A percentile compares a stretch with the other conserved stretches of the same genome.
These are phyloP conservation scores for Dichotomocladium elegans DNA, from an alignment of 371 early-diverging fungal genomes.

Conservation along the genomic window DNA sequence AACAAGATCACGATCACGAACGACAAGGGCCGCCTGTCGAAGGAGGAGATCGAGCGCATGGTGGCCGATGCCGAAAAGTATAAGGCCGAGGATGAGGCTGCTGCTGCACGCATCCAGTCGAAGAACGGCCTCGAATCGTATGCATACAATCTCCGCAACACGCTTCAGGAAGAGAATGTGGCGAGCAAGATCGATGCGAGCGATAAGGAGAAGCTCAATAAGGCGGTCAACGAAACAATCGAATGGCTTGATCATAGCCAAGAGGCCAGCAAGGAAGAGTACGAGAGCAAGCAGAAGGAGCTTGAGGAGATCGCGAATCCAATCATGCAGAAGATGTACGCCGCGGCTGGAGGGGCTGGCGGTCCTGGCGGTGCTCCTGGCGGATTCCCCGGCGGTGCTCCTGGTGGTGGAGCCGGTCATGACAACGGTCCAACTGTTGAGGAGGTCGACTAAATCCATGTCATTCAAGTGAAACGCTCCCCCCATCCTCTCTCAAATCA, in stretches of 20 bases:
- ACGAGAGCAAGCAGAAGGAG: conserved; percentile 83
- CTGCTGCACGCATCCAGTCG: conserved; percentile 82
- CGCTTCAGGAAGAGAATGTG: conserved; percentile 84
- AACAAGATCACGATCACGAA: conserved; percentile 98
- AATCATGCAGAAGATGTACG: conserved; percentile 61
- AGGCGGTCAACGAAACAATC: conserved; percentile 81
- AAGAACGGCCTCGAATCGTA: conserved; percentile 93
- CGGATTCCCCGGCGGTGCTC: conserved; percentile 61
- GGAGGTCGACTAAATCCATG: conserved; percentile 64
- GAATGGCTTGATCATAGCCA: conserved; percentile 83
- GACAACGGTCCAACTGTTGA: conserved; percentile 75
- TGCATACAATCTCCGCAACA: conserved; percentile 92
- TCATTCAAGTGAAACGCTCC: background rate
- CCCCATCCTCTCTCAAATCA: background rate
- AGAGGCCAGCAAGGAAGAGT: conserved; percentile 90
- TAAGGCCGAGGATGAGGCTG: conserved; percentile 93
- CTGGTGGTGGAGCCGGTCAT: conserved; percentile 65
- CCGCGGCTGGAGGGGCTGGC: conserved; percentile 82
- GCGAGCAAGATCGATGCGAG: conserved; percentile 72
- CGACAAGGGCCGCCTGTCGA: conserved; percentile 95
- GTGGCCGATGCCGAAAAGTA: conserved; percentile 95
- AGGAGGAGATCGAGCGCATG: conserved; percentile 97
- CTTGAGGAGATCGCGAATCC: conserved; percentile 87
- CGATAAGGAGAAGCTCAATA: conserved; percentile 83
- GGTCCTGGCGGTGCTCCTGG: conserved; percentile 60